These are phyloP conservation scores for Arachnopeziza araneosa DNA, from an alignment of 2,329 filamentous ascomycete genomes.

Conservation along the genomic window DNA sequence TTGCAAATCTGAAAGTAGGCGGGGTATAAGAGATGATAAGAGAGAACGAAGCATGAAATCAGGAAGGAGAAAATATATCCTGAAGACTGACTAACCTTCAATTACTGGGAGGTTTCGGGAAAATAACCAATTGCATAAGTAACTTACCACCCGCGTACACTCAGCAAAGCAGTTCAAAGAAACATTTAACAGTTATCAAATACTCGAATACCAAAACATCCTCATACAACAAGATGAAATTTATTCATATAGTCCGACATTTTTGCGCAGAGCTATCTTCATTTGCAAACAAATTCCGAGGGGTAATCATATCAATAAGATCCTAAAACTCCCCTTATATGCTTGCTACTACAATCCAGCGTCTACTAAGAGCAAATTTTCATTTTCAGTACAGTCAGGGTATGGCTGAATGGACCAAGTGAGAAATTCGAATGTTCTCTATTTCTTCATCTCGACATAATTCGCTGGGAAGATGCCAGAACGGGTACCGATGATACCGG, in stretches of 20 bases:
- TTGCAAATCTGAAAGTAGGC: no score
- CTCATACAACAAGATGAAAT: not conserved
- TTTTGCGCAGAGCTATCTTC: not conserved
- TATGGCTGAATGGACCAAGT: no score
- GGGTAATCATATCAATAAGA: not conserved
- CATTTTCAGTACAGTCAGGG: not conserved
- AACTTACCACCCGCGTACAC: no score
- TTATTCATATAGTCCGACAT: not conserved
- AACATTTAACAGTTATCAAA: no score
- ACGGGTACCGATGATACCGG: conserved; percentile 75
- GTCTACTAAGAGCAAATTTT: not conserved
- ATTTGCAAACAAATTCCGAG: not conserved
- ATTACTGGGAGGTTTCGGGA: no score
- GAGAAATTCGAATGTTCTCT: conserved; percentile 1
- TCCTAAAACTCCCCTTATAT: not conserved
- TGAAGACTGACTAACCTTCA: no score
- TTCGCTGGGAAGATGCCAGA: conserved; percentile 92
- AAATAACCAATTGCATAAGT: no score
- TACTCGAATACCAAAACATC: no score
- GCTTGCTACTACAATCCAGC: not conserved
- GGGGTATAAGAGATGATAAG: no score
- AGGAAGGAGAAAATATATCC: no score
- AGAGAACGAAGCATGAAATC: no score
- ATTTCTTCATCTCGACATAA: conserved; percentile 63
- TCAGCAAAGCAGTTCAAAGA: no score